Evolutionary conservation across 352 stramenopile species (phyloP).

Genomic region (Phytophthora tubulina): DNA sequence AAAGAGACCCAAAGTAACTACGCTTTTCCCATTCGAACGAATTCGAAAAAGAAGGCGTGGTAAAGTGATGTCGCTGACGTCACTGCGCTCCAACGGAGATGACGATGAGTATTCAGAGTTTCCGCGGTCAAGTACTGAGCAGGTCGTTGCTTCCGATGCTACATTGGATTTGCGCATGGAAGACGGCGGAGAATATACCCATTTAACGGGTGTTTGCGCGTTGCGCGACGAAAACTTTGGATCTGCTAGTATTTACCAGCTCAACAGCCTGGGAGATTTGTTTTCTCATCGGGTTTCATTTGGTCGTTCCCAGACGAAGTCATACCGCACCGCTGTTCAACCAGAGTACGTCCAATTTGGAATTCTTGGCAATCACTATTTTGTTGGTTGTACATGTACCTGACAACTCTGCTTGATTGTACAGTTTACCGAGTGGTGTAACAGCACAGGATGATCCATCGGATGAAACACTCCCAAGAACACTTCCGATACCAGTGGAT

Average conservation of each 20-base stretch:
- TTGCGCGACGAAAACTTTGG: constrained; percentile 39
- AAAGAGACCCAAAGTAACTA: constrained; percentile 48
- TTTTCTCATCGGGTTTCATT: constrained; percentile 68
- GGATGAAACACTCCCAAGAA: constrained; percentile 25
- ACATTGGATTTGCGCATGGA: constrained; percentile 67
- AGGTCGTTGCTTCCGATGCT: constrained; percentile 68
- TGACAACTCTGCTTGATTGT: constrained; percentile 21
- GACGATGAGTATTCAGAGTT: constrained; percentile 46
- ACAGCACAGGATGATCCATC: constrained; percentile 36
- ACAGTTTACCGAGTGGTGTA: constrained; percentile 65
- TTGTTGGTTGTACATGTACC: not conserved
- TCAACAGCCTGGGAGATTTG: constrained; percentile 75
- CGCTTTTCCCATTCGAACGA: constrained; percentile 59
- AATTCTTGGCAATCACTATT: not conserved
- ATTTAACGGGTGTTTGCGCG: constrained; percentile 58
- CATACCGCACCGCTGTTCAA: constrained; percentile 62
- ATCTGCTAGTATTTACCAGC: constrained; percentile 61
- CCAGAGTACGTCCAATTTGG: constrained; percentile 54
- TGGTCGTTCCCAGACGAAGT: constrained; percentile 38
- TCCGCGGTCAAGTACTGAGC: constrained; percentile 32
- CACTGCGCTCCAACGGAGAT: constrained; percentile 45
- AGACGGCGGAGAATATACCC: constrained; percentile 70
- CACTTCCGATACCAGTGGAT: constrained; percentile 62
- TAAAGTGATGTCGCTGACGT: constrained; percentile 47
- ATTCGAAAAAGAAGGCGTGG: constrained; percentile 34